Base-by-base conservation (phyloP, 2,329 filamentous ascomycete genomes). In the Didymella keratinophila region DNA sequence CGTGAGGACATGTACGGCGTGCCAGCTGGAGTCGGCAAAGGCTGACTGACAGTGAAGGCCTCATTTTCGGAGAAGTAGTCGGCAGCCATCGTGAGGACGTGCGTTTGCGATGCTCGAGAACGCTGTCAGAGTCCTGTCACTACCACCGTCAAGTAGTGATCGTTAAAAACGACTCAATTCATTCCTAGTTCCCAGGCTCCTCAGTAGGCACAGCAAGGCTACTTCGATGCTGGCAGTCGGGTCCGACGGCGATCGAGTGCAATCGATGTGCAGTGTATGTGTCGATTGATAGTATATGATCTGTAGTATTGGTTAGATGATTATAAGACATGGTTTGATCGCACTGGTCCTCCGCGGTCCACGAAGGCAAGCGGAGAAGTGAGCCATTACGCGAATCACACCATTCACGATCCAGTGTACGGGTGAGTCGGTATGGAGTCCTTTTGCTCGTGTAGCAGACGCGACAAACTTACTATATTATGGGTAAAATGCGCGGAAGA, bases 1-100 rank as follows among this genome's bases (percentile, higher is more conserved):
- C 87, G 85, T 25, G 92, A 93, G 14, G 79, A 78, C 67, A 89
- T 84, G 69, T 91, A 91, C 20, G 89, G 89, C 25, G 89, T 90
- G 63, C 89, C 87, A 34, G 84, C 83, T 11, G 91, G 88, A 34
- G 89, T 89, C 28, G 92, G 89, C 58, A 93, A 85, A 81, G 74
- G 71, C 16, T 67, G 86, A 82, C 63, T 73, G 52, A 55, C 67
- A 46, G 70, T 67, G 69, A 70, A 79, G 71, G 64, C 70, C 60
- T 79, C 76, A 52, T 79, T 78, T 46, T 82, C 79, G 52, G 76
- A 79, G 63, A 82, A 82, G 68, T 82, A 82, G 56, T 82, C 80
- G 64, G 68, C 75, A 49, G 72, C 63, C 74, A 76, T 77, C 10
- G 41, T 74, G 50, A 21, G 25, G 32, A 2, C 41, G n/a, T 20